A percentile compares a stretch with the other conserved stretches of the same genome.
These are phyloP conservation scores for Vitis amurensis DNA, from an alignment of 164 flowering plant species.

Conservation along the genomic window DNA sequence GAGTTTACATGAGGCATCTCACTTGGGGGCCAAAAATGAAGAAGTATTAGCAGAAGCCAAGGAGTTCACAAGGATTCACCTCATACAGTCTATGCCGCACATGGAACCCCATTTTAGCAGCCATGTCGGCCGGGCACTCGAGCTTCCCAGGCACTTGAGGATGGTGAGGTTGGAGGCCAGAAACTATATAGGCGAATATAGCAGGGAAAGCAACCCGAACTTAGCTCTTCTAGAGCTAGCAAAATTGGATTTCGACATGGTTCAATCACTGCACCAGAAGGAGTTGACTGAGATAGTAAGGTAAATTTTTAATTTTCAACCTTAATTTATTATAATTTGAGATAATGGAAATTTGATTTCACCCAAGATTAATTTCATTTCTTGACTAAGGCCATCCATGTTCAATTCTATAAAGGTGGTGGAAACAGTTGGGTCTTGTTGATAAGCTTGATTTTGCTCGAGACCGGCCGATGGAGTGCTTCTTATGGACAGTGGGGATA, in stretches of 20 bases:
- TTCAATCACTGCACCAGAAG: conserved; percentile 24
- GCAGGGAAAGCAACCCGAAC: not conserved
- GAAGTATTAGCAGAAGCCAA: conserved; percentile 21
- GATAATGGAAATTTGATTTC: too few species aligned
- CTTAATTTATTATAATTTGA: not conserved
- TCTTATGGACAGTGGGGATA: conserved; percentile 32
- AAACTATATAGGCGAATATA: conserved; percentile 19
- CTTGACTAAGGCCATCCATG: not conserved
- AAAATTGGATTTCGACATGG: conserved; percentile 26
- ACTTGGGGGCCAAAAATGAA: conserved; percentile 22
- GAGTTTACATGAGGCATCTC: conserved; percentile 39
- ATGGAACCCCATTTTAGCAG: not conserved
- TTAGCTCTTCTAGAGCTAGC: conserved; percentile 22
- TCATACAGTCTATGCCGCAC: conserved; percentile 4
- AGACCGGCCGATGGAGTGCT: conserved; percentile 32
- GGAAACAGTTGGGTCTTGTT: conserved; percentile 31
- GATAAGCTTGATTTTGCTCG: conserved; percentile 30
- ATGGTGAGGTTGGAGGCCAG: conserved; percentile 32
- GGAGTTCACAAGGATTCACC: conserved; percentile 18
- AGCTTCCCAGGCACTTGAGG: conserved; percentile 28
- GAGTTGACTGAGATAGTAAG: conserved; percentile 27
- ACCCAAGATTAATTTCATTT: not conserved
- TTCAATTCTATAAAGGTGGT: conserved; percentile 29
- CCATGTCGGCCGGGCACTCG: conserved; percentile 14
- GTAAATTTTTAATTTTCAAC: conserved; percentile 1